phyloP scores from a whole-genome alignment of 1,284 basidiomycete species.

The Ustilago curta region DNA sequence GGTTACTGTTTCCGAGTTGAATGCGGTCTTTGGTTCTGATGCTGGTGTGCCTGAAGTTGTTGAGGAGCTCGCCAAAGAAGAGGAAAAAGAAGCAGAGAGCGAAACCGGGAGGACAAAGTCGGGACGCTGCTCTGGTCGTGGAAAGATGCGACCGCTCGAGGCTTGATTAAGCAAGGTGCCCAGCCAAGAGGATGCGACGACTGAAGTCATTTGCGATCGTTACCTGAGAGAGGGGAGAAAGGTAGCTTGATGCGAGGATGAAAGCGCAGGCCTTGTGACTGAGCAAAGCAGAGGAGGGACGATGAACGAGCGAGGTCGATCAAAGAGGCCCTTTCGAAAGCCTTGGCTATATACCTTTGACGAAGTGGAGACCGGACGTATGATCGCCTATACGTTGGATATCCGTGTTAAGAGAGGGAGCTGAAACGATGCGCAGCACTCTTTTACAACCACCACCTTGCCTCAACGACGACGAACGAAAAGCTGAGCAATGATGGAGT shows the following conservation, averaged over 20 bases:
- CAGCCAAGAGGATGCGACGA: conserved; percentile 30
- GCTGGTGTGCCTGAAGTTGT: conserved; percentile 3
- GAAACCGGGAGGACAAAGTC: conserved; percentile 21
- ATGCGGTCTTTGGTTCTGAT: not conserved
- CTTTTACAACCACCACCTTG: too few species aligned
- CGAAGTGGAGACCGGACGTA: not conserved
- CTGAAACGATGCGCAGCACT: too few species aligned
- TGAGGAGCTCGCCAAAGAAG: not conserved
- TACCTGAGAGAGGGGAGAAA: too few species aligned
- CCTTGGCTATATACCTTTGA: not conserved
- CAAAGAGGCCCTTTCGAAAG: not conserved
- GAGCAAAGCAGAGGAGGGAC: not conserved
- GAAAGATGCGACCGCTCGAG: conserved; percentile 24
- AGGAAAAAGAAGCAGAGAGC: conserved; percentile 1
- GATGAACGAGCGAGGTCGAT: not conserved
- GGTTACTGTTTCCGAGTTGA: conserved; percentile 9
- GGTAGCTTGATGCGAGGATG: not conserved
- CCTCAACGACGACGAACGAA: too few species aligned
- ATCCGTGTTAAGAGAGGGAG: too few species aligned
- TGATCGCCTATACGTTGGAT: not conserved
- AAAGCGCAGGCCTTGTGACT: not conserved
- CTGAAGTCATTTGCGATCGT: conserved; percentile 25
- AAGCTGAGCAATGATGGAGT: too few species aligned
- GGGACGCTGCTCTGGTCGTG: conserved; percentile 23
- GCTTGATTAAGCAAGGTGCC: conserved; percentile 39